Evolutionary conservation across 31 red algal species (phyloP), one percentile per base, ranked within the genome.

Genomic region (Bonnemaisonia californica): DNA sequence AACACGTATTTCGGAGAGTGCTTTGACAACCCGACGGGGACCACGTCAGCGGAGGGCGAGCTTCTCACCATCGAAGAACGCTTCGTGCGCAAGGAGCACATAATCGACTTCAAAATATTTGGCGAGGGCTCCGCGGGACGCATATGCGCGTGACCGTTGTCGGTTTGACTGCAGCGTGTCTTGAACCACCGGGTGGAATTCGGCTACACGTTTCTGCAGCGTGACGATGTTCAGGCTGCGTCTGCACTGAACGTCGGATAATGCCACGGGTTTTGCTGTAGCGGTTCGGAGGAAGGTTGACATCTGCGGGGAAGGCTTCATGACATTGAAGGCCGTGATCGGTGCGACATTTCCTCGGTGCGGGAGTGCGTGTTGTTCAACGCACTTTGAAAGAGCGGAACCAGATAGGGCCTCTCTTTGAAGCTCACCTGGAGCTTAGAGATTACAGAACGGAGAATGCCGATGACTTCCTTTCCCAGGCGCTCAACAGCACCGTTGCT

Each of bases 101-200:
- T 51, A 74, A 74, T 74, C 38, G 4, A 4, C 40, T 55, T 74
- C 70, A 3, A 9, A 51, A 55, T n/a, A 74, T 5, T 74, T 51
- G 3, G 41, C 3, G 2, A 32, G 28, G 2, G 3, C 9, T 19
- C 63, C 63, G 8, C 21, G n/a, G 3, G 63, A 68, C 18, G 28
- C 63, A 4, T 31, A 3, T 3, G n/a, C 21, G 24, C 63, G 63
- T 3, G 11, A 8, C 3, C 28, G 63, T 4, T 34, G 4, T 19
- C 31, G 63, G 3, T 68, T 4, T 4, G 3, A 4, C 3, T 34
- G 22, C 18, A 68, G 4, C 23, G 22, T 21, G 2, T 3, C 31
- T 18, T 36, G 63, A 5, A 68, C 63, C 34, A 68, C 2, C 3
- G 63, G 63, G 21, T 68, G 63, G 3, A 68, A 31, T 4, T 68